Conservation (phyloP, 2,329 filamentous ascomycete species). For the Colletotrichum nymphaeae region DNA sequence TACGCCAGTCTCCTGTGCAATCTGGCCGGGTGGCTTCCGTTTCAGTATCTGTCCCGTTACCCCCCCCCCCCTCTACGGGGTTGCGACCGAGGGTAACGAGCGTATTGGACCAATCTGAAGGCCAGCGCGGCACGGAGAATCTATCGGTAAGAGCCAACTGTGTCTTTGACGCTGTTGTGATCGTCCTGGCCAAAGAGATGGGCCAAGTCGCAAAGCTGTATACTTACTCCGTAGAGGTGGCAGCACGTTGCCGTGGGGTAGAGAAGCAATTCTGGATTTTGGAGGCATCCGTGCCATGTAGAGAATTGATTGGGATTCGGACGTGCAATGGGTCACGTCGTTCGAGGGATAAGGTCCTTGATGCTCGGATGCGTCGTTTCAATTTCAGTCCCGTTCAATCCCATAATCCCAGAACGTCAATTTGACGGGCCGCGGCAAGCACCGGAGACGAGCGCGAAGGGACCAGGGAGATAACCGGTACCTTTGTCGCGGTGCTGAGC, state of each 20-base stretch:
- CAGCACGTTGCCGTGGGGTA: background rate
- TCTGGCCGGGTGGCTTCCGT: slow-evolving; percentile 4
- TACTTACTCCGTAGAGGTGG: background rate
- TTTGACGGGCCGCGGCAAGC: slow-evolving; percentile 5
- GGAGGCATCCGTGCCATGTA: slow-evolving; percentile 2
- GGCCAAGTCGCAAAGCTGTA: background rate
- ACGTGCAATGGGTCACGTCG: slow-evolving; percentile 11
- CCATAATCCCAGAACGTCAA: background rate
- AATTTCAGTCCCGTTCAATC: slow-evolving; percentile 21
- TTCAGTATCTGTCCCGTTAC: slow-evolving; percentile 3
- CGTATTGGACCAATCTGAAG: background rate
- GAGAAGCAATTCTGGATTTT: background rate
- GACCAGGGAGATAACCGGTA: background rate
- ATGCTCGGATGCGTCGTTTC: slow-evolving; percentile 17
- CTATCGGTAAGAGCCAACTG: background rate
- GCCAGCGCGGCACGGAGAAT: background rate
- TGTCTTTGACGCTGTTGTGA: no score
- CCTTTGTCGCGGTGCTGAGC: background rate
- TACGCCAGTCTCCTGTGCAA: slow-evolving; percentile 6
- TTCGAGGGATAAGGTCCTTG: slow-evolving; percentile 13
- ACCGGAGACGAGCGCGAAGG: background rate
- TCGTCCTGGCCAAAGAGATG: background rate
- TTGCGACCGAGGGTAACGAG: background rate
- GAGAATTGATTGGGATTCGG: slow-evolving; percentile 30
- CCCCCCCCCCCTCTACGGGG: background rate